These are phyloP conservation scores for Trichoderma koningiopsis DNA, from an alignment of 2,329 filamentous ascomycete genomes.

Conservation along the genomic window DNA sequence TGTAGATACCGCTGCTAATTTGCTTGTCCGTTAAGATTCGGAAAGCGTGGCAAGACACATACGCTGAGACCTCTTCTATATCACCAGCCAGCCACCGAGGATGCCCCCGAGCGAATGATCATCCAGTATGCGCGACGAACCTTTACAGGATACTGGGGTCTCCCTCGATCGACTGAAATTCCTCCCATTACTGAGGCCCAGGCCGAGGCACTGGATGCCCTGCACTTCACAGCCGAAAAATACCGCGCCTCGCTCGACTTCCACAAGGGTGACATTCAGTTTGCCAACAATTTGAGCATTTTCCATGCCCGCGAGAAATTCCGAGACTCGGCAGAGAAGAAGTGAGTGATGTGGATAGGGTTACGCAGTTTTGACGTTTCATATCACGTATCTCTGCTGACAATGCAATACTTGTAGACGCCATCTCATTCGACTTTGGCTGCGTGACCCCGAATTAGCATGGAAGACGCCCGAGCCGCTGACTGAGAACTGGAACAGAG, in stretches of 20 bases:
- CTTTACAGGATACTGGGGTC: conserved; percentile 59
- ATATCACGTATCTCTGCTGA: conserved; percentile 26
- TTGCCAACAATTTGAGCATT: conserved; percentile 56
- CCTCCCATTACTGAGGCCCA: conserved; percentile 59
- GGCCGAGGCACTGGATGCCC: conserved; percentile 54
- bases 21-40: conserved; percentile 47
- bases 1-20: neutral
- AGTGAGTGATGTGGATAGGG: conserved; percentile 39
- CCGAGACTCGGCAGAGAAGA: conserved; percentile 45
- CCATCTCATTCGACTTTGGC: conserved; percentile 53
- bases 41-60: conserved; percentile 43
- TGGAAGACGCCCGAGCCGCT: conserved; percentile 51
- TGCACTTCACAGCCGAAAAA: conserved; percentile 53
- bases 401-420: conserved; percentile 36
- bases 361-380: neutral
- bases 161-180: conserved; percentile 56
- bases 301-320: conserved; percentile 57
- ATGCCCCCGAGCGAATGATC: conserved; percentile 54
- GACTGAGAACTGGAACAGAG: conserved; percentile 51
- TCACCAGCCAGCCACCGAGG: conserved; percentile 52
- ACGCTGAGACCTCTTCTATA: conserved; percentile 54
- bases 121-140: conserved; percentile 62
- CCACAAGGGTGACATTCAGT: conserved; percentile 56
- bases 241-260: conserved; percentile 50
- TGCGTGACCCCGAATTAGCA: conserved; percentile 51